Evolutionary conservation across 148 eudicot genomes (phyloP).

Genomic region (Chenopodium suecicum): DNA sequence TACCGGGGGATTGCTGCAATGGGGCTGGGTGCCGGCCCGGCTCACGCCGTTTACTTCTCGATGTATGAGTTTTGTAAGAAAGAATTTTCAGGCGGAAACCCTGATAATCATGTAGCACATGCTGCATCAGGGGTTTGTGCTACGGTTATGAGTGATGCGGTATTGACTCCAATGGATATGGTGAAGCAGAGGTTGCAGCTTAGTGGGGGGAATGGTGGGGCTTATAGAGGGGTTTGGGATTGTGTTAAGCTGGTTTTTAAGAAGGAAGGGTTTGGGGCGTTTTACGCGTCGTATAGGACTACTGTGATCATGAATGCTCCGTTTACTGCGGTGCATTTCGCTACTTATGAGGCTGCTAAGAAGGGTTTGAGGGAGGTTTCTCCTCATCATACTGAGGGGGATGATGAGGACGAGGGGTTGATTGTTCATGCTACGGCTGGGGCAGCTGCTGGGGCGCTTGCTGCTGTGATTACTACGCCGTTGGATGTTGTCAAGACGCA

Average conservation of each 20-base stretch:
- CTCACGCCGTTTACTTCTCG: conserved; percentile 88
- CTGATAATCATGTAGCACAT: conserved; percentile 54
- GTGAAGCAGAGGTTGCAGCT: conserved; percentile 94
- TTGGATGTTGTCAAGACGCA: conserved; percentile 97
- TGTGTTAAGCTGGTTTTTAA: conserved; percentile 65
- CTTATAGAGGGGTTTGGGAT: conserved; percentile 69
- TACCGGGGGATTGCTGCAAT: conserved; percentile 89
- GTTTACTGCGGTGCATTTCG: conserved; percentile 83
- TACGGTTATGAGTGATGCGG: conserved; percentile 89
- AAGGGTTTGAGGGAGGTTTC: conserved; percentile 63
- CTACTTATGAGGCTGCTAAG: conserved; percentile 89
- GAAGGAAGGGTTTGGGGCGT: conserved; percentile 82
- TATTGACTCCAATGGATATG: conserved; percentile 93
- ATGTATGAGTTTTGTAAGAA: conserved; percentile 78
- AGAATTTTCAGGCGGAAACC: conserved; percentile 40
- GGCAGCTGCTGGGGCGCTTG: conserved; percentile 89
- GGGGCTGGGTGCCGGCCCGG: conserved; percentile 98
- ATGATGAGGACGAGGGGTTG: conserved; percentile 73
- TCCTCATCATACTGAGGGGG: conserved; percentile 44
- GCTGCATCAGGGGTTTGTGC: conserved; percentile 79
- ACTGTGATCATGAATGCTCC: conserved; percentile 95
- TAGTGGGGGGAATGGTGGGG: conserved; percentile 48
- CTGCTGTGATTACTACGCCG: conserved; percentile 75
- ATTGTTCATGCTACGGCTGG: conserved; percentile 94
- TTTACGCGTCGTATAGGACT: conserved; percentile 84